Conservation (phyloP, 257 asterid genomes). For the Solanum microdontum region DNA sequence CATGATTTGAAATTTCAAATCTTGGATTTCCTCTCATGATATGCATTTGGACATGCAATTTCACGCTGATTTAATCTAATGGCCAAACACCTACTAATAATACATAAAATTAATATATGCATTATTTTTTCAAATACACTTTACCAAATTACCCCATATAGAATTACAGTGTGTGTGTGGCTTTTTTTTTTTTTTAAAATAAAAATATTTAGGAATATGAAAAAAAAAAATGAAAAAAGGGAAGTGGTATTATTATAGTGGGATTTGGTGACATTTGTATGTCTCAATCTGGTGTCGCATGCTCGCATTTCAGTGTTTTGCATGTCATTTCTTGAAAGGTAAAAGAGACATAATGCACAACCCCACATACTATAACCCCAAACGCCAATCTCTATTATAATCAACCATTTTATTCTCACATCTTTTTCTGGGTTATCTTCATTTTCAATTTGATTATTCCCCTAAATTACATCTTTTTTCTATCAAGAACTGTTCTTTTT, state of each 20-base stretch:
- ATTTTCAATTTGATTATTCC: neutral
- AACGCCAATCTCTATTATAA: neutral
- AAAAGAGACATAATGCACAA: neutral
- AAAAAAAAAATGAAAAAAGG: neutral
- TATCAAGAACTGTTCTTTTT: neutral
- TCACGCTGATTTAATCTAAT: no score
- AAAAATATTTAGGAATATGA: no score
- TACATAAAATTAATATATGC: no score
- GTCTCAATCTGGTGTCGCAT: neutral
- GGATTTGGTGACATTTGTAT: neutral
- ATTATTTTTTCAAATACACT: no score
- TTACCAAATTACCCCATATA: no score
- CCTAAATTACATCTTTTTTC: neutral
- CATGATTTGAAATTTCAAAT: no score
- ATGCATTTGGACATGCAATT: no score
- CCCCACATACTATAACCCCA: neutral
- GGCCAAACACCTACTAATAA: no score
- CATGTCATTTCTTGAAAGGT: constrained; percentile 11
- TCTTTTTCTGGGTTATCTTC: neutral
- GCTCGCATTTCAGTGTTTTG: neutral
- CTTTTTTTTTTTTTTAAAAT: no score
- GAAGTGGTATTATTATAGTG: neutral
- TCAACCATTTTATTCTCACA: neutral
- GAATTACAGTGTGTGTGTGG: no score
- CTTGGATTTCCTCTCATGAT: no score